Base-by-base conservation (phyloP, 2,329 filamentous ascomycete genomes). In the Lasiodiplodia hormozganensis region DNA sequence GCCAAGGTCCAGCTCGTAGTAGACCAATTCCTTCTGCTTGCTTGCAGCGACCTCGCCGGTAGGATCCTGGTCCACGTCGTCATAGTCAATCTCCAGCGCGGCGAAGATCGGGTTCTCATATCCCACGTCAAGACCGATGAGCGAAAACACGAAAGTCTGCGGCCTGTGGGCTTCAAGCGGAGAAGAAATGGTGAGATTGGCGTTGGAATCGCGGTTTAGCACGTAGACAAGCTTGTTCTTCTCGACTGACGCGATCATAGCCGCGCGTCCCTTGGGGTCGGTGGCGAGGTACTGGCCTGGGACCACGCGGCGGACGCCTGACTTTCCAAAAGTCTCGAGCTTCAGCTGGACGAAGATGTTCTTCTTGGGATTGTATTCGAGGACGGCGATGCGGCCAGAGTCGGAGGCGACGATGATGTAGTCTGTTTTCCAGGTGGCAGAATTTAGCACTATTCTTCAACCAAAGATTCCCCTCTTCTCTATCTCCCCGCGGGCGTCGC, bases 151-250 rank as follows among this genome's bases (percentile, higher is more conserved):
- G 62, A 99, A 82, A 1, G 95, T 95, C 70, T 95, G 93, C 14
- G 93, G 89, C 79, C 96, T 97, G 81, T 99, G 95, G 2, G 96
- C 96, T 81, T 99, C 96, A 21, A 99, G 86, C 0, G 96, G 96
- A 16, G 96, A 99, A 5, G 96, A 99, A 62, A 99, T 99, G 51
- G 94, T 96, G 74, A 99, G 88, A 79, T 97, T 93, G 21, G 94
- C 94, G 81, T 98, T 93, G 3, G 94, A 88, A 82, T 97, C 97
- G 72, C 96, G 91, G 81, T 98, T 98, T 73, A 99, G 86, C 75
- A 99, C 95, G 82, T 99, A 99, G 73, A 99, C 96, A 68, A 99
- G 91, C 84, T 99, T 99, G 84, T 98, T 99, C 87, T 99, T 99
- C 83, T 99, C 96, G 67, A 95, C 87, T 5, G 94, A 95, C 11